Evolutionary conservation across 768 basidiomycete species (phyloP), one percentile per base, ranked within the genome.

Genomic region (Hygrophoropsis aurantiaca): DNA sequence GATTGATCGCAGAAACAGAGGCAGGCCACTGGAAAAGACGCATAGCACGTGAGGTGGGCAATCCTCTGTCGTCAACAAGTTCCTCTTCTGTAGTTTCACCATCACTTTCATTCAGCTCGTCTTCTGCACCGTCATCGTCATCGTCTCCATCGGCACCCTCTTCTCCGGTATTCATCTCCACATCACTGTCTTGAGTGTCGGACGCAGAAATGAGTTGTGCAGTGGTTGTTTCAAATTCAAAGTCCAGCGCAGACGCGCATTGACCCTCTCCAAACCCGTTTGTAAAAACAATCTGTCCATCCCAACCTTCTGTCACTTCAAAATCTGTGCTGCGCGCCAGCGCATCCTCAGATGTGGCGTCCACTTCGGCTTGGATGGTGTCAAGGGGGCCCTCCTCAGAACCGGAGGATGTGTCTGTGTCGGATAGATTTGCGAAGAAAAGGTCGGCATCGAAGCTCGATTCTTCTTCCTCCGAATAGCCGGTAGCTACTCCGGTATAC

Each of bases 81-180:
- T 92, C 88, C 52, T 89, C 86, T 59, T 90, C 89, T 2, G 90
- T 90, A 3, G 88, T 88, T 52, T 90, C 85, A 1, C 87, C 86
- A 5, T 81, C 84, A 46, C 71, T 78, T 32, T 75, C 79, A 38
- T 71, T 77, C 47, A 79, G 68, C 47, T 73, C 72, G 44, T 79
- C 70, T 21, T 75, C 73, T 5, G 63, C 74, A 27, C 77, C 76
- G 34, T 73, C 73, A 33, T 66, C 67, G 44, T 51, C 63, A 40
- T 62, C 57, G 54, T 63, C 60, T 27, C 68, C 70, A 9, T 58
- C 62, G 4, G 68, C 66, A 18, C 57, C 53, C 34, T 20, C 47
- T 8, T 55, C 52, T 19, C 73, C 78, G 65, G 47, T 75, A 67
- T 20, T 68, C 70, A 70, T 74, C 47, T 70, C 75, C 20, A 72